Evolutionary conservation across 139 green algal genomes (phyloP).

Genomic region (Tetraselmis striata): DNA sequence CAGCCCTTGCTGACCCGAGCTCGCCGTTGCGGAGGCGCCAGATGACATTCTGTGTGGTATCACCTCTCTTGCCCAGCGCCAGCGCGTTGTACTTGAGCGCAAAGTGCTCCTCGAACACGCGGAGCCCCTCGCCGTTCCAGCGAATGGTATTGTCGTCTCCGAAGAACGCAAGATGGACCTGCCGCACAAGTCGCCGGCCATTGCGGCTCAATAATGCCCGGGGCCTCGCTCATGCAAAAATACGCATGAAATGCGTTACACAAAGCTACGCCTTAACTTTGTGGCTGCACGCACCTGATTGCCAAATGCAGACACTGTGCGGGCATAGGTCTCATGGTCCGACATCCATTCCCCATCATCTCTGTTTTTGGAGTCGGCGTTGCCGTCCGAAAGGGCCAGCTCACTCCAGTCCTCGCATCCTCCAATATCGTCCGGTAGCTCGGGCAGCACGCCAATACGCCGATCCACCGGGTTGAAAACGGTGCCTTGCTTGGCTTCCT

Average conservation of each 20-base stretch:
- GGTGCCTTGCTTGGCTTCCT: background rate
- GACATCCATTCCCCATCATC: background rate
- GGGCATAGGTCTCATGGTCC: background rate
- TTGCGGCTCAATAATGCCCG: too few species aligned
- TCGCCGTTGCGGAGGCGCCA: background rate
- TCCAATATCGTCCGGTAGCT: background rate
- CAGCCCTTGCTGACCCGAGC: background rate
- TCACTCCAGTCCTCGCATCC: background rate
- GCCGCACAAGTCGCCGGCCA: too few species aligned
- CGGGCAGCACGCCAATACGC: background rate
- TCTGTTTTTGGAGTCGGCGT: background rate
- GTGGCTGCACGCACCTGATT: too few species aligned
- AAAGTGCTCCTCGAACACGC: background rate
- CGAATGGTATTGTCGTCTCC: background rate
- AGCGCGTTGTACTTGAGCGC: background rate
- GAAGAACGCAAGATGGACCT: background rate
- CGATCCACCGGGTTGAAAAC: background rate
- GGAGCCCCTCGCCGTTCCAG: background rate
- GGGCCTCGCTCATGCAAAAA: too few species aligned
- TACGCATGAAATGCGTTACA: too few species aligned
- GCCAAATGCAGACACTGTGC: background rate
- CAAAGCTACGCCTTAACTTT: too few species aligned
- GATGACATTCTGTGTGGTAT: background rate
- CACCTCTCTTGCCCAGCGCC: background rate
- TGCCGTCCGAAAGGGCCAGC: background rate